phyloP scores from a whole-genome alignment of 805 yeast species.

The Saturnispora serradocipensis region DNA sequence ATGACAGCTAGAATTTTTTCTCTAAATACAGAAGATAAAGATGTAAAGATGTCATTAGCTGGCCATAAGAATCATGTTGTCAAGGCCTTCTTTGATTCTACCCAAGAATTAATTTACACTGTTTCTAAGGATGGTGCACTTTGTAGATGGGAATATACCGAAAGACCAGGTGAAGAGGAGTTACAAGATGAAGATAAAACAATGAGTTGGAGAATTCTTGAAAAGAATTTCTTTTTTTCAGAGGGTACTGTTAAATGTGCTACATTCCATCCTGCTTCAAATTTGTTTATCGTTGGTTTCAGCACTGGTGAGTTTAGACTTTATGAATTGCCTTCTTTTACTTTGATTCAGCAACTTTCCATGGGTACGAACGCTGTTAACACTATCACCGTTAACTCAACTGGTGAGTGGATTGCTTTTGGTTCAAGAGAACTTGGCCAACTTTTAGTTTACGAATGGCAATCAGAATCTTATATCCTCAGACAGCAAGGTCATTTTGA shows the following conservation, averaged over 20 bases:
- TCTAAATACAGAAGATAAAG: constrained; percentile 55
- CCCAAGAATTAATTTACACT: constrained; percentile 86
- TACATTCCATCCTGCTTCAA: constrained; percentile 67
- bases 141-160: constrained; percentile 81
- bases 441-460: constrained; percentile 95
- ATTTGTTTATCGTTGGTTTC: constrained; percentile 81
- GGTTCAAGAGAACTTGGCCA: constrained; percentile 92
- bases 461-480: constrained; percentile 87
- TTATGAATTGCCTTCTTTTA: constrained; percentile 78
- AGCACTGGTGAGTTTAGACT: constrained; percentile 83
- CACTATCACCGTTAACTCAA: constrained; percentile 64
- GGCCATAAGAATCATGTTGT: constrained; percentile 90
- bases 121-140: constrained; percentile 92
- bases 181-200: constrained; percentile 35
- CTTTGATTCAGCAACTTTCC: constrained; percentile 72
- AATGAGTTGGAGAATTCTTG: constrained; percentile 74
- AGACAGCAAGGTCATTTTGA: constrained; percentile 98
- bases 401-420: constrained; percentile 97
- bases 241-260: constrained; percentile 71
- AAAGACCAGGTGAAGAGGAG: constrained; percentile 41
- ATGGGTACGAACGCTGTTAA: constrained; percentile 90
- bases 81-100: constrained; percentile 76
- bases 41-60: constrained; percentile 75
- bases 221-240: constrained; percentile 65
- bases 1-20: constrained; percentile 83